Base-by-base conservation (phyloP, 768 basidiomycete species). In the Heimioporus sp. region DNA sequence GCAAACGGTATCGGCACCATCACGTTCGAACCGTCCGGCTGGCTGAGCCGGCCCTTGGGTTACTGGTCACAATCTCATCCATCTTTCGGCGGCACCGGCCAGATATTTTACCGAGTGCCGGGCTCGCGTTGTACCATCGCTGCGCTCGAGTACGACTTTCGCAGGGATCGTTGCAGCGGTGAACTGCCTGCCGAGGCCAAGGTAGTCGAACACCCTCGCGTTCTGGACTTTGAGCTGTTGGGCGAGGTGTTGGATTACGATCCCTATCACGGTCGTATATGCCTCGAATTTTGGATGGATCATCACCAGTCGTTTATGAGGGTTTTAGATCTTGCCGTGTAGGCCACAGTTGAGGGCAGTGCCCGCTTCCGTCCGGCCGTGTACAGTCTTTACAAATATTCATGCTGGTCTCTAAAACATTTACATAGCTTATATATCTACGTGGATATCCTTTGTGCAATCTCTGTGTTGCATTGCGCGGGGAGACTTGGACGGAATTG, bases 121-220 rank as follows among this genome's bases (percentile, higher is more conserved):
- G 20, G 41, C 2, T 24, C 20, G 11, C 17, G 19, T 5, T 15
- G 11, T 6, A 20, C 28, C 13, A 5, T 60, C 10, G 38, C 49
- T 5, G 47, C 13, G 20, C n/a, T 63, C 7, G 49, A 60, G 34
- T 63, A 51, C 6, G 37, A 53, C 39, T 16, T 62, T n/a, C 49
- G 10, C 24, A 19, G 32, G 0, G 19, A 24, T 1, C 13, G 36
- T n/a, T 12, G 16, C 10, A 10, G 3, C 5, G 16, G 16, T 5
- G 31, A 19, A 5, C 28, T 13, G 2, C 15, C 5, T 4, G 13
- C 24, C 1, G 24, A 11, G 19, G 42, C 32, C 36, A 52, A 35
- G 34, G 21, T 48, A 17, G 8, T 34, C 0, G 48, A 60, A 5
- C 52, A 54, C 31, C 39, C 34, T 17, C 42, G 4, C 9, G 35